Evolutionary conservation across 2,329 filamentous ascomycete species (phyloP).

Genomic region (Ascochyta viciae-villosae): DNA sequence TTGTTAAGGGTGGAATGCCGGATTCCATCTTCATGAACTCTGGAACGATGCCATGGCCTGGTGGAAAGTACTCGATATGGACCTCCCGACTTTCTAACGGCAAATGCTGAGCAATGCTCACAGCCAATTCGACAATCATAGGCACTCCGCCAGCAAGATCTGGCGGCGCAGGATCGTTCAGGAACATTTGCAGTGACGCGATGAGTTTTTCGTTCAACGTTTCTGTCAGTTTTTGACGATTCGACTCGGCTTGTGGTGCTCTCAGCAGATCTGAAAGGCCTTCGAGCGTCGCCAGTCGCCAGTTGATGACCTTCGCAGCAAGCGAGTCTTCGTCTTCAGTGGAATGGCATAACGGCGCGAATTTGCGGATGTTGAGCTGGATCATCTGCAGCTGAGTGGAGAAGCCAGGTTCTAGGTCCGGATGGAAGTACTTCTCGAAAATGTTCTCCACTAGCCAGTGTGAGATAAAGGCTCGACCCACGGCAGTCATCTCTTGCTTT

Average conservation of each 20-base stretch:
- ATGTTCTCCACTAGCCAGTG: conserved; percentile 91
- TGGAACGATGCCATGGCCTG: conserved; percentile 72
- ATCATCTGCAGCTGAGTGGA: conserved; percentile 83
- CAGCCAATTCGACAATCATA: conserved; percentile 91
- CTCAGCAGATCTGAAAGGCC: conserved; percentile 78
- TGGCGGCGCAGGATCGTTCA: conserved; percentile 77
- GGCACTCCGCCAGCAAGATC: conserved; percentile 87
- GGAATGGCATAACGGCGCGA: conserved; percentile 74
- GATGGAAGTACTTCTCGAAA: conserved; percentile 92
- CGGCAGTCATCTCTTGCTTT: conserved; percentile 97
- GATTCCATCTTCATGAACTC: conserved; percentile 86
- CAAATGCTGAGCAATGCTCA: conserved; percentile 84
- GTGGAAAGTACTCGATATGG: conserved; percentile 82
- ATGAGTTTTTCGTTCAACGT: conserved; percentile 73
- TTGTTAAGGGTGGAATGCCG: conserved; percentile 56
- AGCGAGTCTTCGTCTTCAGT: conserved; percentile 90
- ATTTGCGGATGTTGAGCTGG: conserved; percentile 83
- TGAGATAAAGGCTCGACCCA: conserved; percentile 86
- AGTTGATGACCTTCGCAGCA: conserved; percentile 85
- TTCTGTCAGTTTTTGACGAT: conserved; percentile 65
- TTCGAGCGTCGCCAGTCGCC: conserved; percentile 92
- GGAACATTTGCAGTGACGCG: conserved; percentile 72
- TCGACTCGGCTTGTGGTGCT: conserved; percentile 68
- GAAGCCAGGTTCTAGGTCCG: conserved; percentile 77
- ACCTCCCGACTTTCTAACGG: conserved; percentile 93